Evolutionary conservation across 805 yeast species (phyloP), one percentile per base, ranked within the genome.

Genomic region (Candida montana): DNA sequence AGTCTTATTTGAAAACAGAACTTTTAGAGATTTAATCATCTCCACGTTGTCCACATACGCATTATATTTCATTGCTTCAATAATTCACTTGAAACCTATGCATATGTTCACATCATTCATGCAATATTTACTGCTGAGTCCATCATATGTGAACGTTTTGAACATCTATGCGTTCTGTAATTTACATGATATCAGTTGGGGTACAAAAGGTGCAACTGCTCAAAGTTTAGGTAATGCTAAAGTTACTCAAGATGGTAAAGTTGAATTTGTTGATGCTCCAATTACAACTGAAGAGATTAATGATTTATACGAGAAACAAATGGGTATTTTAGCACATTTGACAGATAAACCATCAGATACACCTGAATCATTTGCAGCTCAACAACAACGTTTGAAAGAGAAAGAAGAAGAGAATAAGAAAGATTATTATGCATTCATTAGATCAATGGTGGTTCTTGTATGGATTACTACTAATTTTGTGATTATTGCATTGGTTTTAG

Each of bases 171-270:
- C 98, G 3, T 90, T 91, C 61, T 90, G 97, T 69, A 91, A 91
- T 63, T 83, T 91, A 46, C 96, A 91, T 62, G 99, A 91, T 68
- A 81, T 91, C 36, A 85, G 96, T 7, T 91, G 98, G 98, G 98
- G 98, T 60, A 91, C 96, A 4, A 87, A 90, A 61, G 96, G 95
- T 36, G 87, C 81, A 38, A 73, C 78, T 35, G 58, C 78, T 69
- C 57, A 76, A 69, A 64, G 95, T 75, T 71, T 93, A 53, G 98
- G 97, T 46, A 79, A 82, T 34, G 96, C 95, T 19, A 85, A 82
- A 54, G 72, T 86, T 3, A 71, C 74, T 31, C 74, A 69, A 40
- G 79, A 74, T 42, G 88, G 84, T 51, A 79, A 79, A 46, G 72
- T 81, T 40, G 83, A 80, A 48, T 57, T 53, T 24, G 71, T 79